Base-by-base conservation (phyloP, 2,329 filamentous ascomycete species). In the Pyrenophora tritici-repentis region DNA sequence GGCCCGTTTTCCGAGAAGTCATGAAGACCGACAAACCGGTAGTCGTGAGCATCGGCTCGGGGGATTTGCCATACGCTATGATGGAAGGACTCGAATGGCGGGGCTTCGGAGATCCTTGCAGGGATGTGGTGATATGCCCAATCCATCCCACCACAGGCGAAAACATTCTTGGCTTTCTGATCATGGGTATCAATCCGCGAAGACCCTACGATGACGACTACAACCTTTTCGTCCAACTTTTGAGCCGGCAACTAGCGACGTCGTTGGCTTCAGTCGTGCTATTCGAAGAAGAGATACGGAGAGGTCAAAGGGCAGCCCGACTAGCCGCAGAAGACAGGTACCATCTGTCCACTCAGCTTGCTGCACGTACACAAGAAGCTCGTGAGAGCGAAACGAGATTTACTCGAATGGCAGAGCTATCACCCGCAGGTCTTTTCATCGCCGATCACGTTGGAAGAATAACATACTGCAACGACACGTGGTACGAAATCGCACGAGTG, bases 381-480 rank as follows among this genome's bases (percentile, higher is more conserved):
- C 76, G 78, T 20, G 81, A 83, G 48, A 81, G 85, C 67, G 90
- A 94, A 69, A 86, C 88, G 26, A 87, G 87, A 50, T 94, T 94
- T 67, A 90, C 88, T 0, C 81, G 89, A 37, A 91, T 94, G 88
- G 89, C 90, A 2, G 89, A 92, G 66, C 90, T 91, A 57, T 88
- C 89, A 0, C 90, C 90, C 0, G 89, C 92, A 1, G 90, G 90
- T 22, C 87, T 95, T 76, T 93, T 93, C 69, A 92, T 94, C 59
- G 88, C 89, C n/a, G 83, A 91, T 65, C 80, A 83, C 0, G 72
- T 79, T 34, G 90, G 90, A 3, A 77, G 81, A 18, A 89, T 94
- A 61, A 89, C 83, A 8, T 94, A 90, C 67, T 89, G 86, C 68
- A 95, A 95, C 67, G 88, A 92, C 56, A 89, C 88, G 67, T 94